Base-by-base conservation (phyloP, 805 yeast species). In the Blastobotrys muscicola region DNA sequence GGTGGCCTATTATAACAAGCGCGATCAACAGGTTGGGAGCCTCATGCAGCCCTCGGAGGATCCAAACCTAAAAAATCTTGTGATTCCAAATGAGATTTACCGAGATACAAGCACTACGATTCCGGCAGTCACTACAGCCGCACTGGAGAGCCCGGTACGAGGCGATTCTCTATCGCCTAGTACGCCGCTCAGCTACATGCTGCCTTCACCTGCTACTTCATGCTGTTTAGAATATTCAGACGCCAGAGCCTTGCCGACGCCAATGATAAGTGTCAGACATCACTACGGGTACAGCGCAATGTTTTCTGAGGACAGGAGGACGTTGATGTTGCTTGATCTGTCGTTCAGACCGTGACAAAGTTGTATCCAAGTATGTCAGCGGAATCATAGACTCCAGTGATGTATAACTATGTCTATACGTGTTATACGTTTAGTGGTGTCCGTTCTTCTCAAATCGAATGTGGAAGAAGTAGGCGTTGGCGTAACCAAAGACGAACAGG, bases 381-480 rank as follows among this genome's bases (percentile, higher is more conserved):
- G 52, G 51, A 58, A 14, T 67, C 77, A 0, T 62, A 75, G 42
- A 80, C 81, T 0, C 79, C 78, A 6, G 71, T 72, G 2, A 49
- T 62, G 15, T 64, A 64, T 12, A 58, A 67, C 5, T 66, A 67
- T 2, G 61, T 66, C 15, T 75, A 71, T 54, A 75, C 80, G 81
- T 48, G 66, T 43, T 45, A 20, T 20, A 20, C 26, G 26, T 20
- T 57, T 47, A 46, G 26, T 20, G 26, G 36, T 47, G 45, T 45
- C 50, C 54, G 45, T 53, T 54, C 42, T 44, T 44, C 33, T 41
- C 39, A 34, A 31, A 36, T 26, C 65, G 53, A 36, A 63, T 78
- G 73, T 90, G 97, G 80, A 85, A 78, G 74, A 81, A 83, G 79
- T 89, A 89, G 72, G 89, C 96, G 71, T 85, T 72, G 52, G 86